A percentile compares a stretch with the other conserved stretches of the same genome.
These are phyloP conservation scores for Hyphopichia homilentoma DNA, from an alignment of 805 yeast species.

Conservation along the genomic window DNA sequence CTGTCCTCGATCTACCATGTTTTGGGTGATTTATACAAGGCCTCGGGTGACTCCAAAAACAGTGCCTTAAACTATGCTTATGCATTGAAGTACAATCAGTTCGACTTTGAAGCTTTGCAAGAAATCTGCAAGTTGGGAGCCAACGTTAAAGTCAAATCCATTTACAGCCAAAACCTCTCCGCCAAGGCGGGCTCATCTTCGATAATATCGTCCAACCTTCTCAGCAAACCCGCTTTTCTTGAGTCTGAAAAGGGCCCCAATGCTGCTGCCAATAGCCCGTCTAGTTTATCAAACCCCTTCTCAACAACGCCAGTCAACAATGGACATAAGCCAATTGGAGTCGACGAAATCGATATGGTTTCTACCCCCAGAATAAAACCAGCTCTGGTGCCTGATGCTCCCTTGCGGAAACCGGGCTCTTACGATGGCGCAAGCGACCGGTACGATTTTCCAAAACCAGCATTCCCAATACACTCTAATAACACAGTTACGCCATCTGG, in stretches of 20 bases:
- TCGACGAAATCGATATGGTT: constrained; percentile 23
- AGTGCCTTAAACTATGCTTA: constrained; percentile 65
- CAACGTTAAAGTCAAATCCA: constrained; percentile 54
- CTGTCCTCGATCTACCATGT: constrained; percentile 64
- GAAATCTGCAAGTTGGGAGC: constrained; percentile 72
- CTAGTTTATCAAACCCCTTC: constrained; percentile 2
- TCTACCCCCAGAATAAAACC: constrained; percentile 28
- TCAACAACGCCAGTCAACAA: constrained; percentile 2
- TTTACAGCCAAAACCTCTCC: constrained; percentile 25
- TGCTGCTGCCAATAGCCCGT: too few relatives aligned
- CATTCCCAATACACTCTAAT: constrained; percentile 13
- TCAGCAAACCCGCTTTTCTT: too few relatives aligned
- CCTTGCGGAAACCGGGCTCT: constrained; percentile 24
- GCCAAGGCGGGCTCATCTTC: constrained; percentile 1
- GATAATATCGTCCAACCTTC: neutral
- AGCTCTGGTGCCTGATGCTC: constrained; percentile 32
- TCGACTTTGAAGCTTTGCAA: constrained; percentile 81
- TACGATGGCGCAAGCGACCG: constrained; percentile 5
- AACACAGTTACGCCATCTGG: neutral
- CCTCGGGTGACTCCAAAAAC: constrained; percentile 57
- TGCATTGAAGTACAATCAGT: constrained; percentile 73
- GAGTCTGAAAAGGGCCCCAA: too few relatives aligned
- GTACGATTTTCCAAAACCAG: constrained; percentile 31
- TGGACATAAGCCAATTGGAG: constrained; percentile 13
- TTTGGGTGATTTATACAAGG: constrained; percentile 64